Conservation (phyloP, 2,329 filamentous ascomycete species). For the Karstenula rhodostoma region DNA sequence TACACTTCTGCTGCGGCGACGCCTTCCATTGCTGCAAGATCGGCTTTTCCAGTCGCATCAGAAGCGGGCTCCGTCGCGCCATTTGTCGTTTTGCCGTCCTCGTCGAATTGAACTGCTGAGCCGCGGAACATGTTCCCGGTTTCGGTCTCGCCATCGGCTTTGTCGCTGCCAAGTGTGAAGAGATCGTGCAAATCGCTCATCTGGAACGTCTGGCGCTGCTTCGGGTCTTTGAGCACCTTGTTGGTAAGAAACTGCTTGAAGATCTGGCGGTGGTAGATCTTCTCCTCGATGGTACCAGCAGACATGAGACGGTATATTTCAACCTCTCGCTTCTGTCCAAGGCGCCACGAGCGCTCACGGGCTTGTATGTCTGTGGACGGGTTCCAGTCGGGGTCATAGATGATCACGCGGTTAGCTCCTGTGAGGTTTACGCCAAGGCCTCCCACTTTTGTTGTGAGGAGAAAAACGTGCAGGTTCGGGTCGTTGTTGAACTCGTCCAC, state of each 20-base stretch:
- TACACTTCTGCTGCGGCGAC: conserved; percentile 56
- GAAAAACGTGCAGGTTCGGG: conserved; percentile 81
- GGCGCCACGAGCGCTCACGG: conserved; percentile 91
- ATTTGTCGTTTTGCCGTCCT: conserved; percentile 31
- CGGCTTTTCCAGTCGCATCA: conserved; percentile 35
- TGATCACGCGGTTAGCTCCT: conserved; percentile 93
- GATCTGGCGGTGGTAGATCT: conserved; percentile 98
- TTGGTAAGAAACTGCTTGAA: conserved; percentile 98
- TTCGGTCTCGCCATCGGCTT: conserved; percentile 73
- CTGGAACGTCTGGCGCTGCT: conserved; percentile 90
- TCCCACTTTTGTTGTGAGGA: conserved; percentile 94
- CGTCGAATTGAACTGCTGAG: conserved; percentile 74
- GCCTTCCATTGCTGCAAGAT: conserved; percentile 50
- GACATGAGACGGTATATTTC: conserved; percentile 98
- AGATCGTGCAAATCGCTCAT: conserved; percentile 90
- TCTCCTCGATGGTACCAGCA: conserved; percentile 96
- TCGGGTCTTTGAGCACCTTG: conserved; percentile 93
- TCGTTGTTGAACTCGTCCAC: conserved; percentile 93
- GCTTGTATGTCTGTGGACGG: conserved; percentile 96
- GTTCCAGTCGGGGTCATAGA: conserved; percentile 99
- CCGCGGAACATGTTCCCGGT: conserved; percentile 87
- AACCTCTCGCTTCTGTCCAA: conserved; percentile 94
- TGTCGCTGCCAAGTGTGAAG: conserved; percentile 77
- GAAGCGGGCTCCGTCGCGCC: conserved; percentile 21
- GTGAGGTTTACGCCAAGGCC: conserved; percentile 94